phyloP scores from a whole-genome alignment of 441 rosid species.

The Syzygium malaccense region DNA sequence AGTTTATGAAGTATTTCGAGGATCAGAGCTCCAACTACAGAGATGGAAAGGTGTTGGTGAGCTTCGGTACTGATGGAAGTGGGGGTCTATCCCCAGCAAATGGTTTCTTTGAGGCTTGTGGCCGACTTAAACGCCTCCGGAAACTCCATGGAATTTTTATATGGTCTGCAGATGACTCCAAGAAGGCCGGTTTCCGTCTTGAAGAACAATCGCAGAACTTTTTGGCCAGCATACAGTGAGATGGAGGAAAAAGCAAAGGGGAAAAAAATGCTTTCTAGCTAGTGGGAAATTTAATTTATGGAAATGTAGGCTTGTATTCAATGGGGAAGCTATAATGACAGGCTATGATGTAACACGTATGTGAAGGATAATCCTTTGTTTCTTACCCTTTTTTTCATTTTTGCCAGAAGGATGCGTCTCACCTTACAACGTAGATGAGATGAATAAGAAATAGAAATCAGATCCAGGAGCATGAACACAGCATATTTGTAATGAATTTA shows the following conservation, averaged over 20 bases:
- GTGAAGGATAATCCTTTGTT: background rate
- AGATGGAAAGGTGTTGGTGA: constrained; percentile 30
- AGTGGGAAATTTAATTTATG: background rate
- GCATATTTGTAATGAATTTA: background rate
- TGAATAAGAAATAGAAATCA: background rate
- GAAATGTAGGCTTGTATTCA: background rate
- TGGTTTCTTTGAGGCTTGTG: constrained; percentile 38
- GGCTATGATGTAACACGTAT: background rate
- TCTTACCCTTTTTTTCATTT: background rate
- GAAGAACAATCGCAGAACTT: constrained; percentile 30
- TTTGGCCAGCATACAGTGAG: constrained; percentile 14
- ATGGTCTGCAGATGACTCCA: constrained; percentile 52
- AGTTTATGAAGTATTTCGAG: constrained; percentile 24
- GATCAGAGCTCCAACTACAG: constrained; percentile 28
- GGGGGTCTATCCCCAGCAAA: constrained; percentile 36
- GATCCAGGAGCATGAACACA: background rate
- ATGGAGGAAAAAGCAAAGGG: background rate
- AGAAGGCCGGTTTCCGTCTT: constrained; percentile 19
- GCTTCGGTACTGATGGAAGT: constrained; percentile 40
- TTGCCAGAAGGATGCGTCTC: background rate
- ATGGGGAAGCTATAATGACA: background rate
- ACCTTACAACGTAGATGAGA: background rate
- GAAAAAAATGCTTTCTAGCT: background rate
- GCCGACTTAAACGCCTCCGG: constrained; percentile 13
- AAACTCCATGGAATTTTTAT: constrained; percentile 45